Conservation (phyloP, 2,329 filamentous ascomycete species). For the Cytospora chrysosperma region DNA sequence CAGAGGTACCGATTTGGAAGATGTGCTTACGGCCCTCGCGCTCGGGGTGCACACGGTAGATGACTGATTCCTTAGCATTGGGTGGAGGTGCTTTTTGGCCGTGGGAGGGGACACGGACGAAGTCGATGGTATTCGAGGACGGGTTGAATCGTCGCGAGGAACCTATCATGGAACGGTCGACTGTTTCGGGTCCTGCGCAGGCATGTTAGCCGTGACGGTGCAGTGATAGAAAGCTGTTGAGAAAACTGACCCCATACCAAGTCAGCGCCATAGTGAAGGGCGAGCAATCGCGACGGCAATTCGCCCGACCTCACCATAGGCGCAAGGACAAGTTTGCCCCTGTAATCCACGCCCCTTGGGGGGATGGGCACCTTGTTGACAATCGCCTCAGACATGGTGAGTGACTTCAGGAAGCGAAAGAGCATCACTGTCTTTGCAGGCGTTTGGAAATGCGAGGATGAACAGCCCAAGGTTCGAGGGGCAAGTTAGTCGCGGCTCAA, state of each 20-base stretch:
- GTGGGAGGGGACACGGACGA: conserved; percentile 72
- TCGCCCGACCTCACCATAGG: conserved; percentile 99
- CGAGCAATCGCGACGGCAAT: conserved; percentile 81
- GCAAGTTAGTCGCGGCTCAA: not conserved
- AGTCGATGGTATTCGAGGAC: conserved; percentile 78
- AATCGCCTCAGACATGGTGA: conserved; percentile 53
- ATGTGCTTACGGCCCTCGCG: conserved; percentile 74
- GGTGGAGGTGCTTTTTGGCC: conserved; percentile 57
- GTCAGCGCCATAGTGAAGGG: conserved; percentile 93
- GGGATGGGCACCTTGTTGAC: conserved; percentile 78
- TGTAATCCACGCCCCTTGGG: conserved; percentile 85
- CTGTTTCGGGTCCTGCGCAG: conserved; percentile 76
- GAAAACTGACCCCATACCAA: conserved; percentile 79
- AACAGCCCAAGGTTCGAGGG: not conserved
- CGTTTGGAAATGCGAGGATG: not conserved
- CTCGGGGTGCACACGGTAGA: conserved; percentile 80
- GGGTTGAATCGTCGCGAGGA: conserved; percentile 76
- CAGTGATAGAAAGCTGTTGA: not conserved
- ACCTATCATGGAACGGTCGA: conserved; percentile 89
- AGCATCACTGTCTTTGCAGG: conserved; percentile 15
- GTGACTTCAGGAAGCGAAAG: conserved; percentile 17
- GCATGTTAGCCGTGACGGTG: conserved; percentile 15
- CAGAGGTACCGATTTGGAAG: conserved; percentile 89
- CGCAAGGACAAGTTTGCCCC: conserved; percentile 89
- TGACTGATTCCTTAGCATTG: conserved; percentile 62